Base-by-base conservation (phyloP, 2,329 filamentous ascomycete species). In the Cryphonectria nitschkei region DNA sequence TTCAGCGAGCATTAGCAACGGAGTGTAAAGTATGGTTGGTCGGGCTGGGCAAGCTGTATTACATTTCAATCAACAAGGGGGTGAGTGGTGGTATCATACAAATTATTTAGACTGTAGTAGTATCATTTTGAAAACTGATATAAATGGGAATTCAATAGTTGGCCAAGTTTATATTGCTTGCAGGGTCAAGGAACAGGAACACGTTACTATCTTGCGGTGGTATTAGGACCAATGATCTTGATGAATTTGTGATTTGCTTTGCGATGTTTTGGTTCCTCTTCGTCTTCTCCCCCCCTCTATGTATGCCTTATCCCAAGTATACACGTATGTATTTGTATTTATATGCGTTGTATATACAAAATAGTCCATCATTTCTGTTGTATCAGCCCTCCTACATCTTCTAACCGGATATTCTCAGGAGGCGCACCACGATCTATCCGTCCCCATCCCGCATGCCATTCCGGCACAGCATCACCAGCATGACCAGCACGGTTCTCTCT, bases 381-480 rank as follows among this genome's bases (percentile, higher is more conserved):
- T 14, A 82, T 70, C 52, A 82, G 69, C 16, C 78, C 78, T 8
- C 81, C 80, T 3, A 82, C 79, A 22, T 82, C 81, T n/a, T 79
- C 77, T 39, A 82, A 70, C 13, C 76, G 76, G 65, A 82, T 80
- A 68, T 81, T 79, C 29, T 81, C 79, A 0, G 76, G 75, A 32
- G 75, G 71, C 13, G 74, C 76, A 37, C 79, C 77, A 9, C 78
- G 74, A 70, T 82, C 80, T 68, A 82, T 77, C 41, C 81, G 75
- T 0, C 81, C 81, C 81, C 81, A 82, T 29, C 81, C 81, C 1
- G 75, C 80, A 2, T 79, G 80, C 81, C 81, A 82, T 13, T 79
- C 78, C 0, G 81, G 81, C 7, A 81, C 73, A 4, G 78, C 75
- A 22, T 74, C 74, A 1, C 75, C 67, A 26, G 74, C 71, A 19